A percentile compares a stretch with the other conserved stretches of the same genome.
phyloP scores from a whole-genome alignment of 2,329 filamentous ascomycete genomes.

The Teratosphaeria gauchensis region DNA sequence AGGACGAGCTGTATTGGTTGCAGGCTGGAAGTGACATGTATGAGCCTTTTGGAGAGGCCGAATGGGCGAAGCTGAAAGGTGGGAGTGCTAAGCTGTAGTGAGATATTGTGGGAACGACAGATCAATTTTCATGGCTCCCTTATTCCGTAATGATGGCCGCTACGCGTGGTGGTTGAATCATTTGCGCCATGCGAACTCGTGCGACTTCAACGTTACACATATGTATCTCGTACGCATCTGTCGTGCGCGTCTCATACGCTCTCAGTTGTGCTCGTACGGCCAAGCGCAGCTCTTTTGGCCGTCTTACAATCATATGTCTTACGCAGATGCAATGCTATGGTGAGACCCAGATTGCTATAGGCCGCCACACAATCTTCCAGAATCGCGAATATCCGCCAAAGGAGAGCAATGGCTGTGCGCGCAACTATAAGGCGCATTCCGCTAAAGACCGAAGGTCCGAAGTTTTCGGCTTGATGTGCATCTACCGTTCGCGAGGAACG shows the following conservation, averaged over 20 bases:
- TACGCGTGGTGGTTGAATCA: no score
- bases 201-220: no score
- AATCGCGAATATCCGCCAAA: not conserved
- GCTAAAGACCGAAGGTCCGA: not conserved
- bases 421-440: not conserved
- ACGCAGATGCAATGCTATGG: not conserved
- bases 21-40: slow-evolving; percentile 50
- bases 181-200: no score
- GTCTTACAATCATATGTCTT: no score
- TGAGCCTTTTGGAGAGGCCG: slow-evolving; percentile 52
- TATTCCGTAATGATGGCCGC: no score
- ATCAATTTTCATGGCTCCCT: not conserved
- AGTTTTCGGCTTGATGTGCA: not conserved
- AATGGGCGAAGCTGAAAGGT: slow-evolving; percentile 59
- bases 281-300: no score
- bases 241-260: not conserved
- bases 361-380: not conserved
- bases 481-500: not conserved
- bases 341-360: not conserved
- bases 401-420: not conserved
- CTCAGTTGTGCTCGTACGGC: not conserved
- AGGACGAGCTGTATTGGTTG: slow-evolving; percentile 56
- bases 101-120: not conserved
- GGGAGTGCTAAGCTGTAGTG: slow-evolving; percentile 63
- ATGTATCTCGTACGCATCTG: no score